phyloP scores from a whole-genome alignment of 2,329 filamentous ascomycete species.

The Pyrenochaeta sp. region DNA sequence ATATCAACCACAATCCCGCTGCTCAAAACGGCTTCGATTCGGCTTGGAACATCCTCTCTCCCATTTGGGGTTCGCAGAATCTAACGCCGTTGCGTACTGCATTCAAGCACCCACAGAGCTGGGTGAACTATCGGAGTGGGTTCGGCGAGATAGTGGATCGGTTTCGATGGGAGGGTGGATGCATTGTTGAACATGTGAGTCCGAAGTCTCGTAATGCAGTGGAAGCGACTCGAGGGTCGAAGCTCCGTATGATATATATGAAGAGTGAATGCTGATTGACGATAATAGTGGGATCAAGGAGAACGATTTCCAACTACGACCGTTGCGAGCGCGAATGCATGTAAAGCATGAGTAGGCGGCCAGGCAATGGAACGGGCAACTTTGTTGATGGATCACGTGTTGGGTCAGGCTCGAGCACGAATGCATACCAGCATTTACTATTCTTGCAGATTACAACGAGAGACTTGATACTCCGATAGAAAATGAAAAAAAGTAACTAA shows the following conservation, averaged over 20 bases:
- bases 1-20: conserved; percentile 43
- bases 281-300: conserved; percentile 35
- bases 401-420: background rate
- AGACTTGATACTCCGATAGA: background rate
- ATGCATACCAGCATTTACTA: background rate
- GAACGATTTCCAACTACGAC: conserved; percentile 24
- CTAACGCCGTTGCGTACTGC: conserved; percentile 33
- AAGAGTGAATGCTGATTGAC: background rate
- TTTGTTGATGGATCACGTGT: background rate
- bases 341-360: background rate
- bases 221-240: too few relatives aligned
- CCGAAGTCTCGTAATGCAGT: background rate
- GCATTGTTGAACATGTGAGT: conserved; percentile 45
- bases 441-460: background rate
- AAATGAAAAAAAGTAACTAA: too few relatives aligned
- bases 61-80: conserved; percentile 30
- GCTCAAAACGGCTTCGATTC: conserved; percentile 40
- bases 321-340: background rate
- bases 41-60: conserved; percentile 35
- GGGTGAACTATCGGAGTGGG: conserved; percentile 34
- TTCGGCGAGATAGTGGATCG: conserved; percentile 40
- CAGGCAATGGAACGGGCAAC: background rate
- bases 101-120: conserved; percentile 32
- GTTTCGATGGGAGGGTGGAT: conserved; percentile 42
- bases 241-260: background rate